Conservation (phyloP, 1,284 basidiomycete genomes). For the Moesziomyces sp. region DNA sequence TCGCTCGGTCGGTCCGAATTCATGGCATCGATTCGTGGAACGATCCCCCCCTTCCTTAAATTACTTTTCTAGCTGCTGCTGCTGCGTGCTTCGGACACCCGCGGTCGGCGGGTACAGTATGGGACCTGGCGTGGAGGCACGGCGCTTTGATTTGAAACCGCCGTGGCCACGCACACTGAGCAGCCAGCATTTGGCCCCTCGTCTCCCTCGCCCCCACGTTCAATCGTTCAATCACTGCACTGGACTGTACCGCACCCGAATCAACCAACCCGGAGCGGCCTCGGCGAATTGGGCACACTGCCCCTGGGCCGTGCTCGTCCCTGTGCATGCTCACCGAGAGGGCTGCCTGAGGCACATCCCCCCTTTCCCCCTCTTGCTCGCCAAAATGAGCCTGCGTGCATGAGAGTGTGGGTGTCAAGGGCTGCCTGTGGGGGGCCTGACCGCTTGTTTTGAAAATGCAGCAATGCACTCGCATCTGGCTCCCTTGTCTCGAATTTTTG, state of each 20-base stretch:
- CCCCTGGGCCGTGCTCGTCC: neutral
- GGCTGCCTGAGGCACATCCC: too few species aligned
- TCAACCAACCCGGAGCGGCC: neutral
- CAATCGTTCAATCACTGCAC: neutral
- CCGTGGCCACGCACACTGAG: neutral
- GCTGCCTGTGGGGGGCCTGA: too few species aligned
- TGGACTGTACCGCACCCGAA: neutral
- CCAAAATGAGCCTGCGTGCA: too few species aligned
- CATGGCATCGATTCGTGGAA: conserved; percentile 1
- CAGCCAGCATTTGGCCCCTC: too few species aligned
- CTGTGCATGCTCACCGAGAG: neutral
- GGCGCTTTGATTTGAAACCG: neutral
- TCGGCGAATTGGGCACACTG: neutral
- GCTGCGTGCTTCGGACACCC: neutral
- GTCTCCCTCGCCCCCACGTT: neutral
- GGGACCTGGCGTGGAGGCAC: neutral
- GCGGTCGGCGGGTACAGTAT: too few species aligned
- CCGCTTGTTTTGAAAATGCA: neutral
- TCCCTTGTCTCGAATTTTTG: neutral
- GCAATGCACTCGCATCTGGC: neutral
- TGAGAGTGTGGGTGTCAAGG: neutral
- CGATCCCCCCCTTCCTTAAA: neutral
- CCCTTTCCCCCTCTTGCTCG: too few species aligned
- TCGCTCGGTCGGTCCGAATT: neutral
- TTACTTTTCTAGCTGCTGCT: too few species aligned